Percentiles rank a stretch among this genome's conserved stretches.
phyloP scores from a whole-genome alignment of 2,329 filamentous ascomycete species.

The Colletotrichum falcatum region DNA sequence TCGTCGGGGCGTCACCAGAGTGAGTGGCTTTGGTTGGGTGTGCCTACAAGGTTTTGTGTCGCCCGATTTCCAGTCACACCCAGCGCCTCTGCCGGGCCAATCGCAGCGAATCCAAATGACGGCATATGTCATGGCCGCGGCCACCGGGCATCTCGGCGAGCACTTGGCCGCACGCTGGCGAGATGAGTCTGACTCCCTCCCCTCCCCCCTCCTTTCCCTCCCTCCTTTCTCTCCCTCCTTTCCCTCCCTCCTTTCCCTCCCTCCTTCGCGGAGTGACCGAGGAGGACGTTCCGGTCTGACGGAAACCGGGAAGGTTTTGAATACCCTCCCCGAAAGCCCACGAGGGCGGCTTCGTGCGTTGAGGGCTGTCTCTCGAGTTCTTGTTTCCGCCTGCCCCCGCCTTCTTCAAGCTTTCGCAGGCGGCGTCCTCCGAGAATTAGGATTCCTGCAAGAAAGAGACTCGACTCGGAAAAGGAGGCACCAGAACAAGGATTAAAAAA shows the following conservation, averaged over 20 bases:
- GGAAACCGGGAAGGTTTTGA: not conserved
- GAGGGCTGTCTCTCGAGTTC: not conserved
- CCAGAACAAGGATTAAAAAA: no score
- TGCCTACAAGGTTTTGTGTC: not conserved
- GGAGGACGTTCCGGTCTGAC: not conserved
- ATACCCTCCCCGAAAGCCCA: not conserved
- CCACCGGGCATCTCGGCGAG: no score
- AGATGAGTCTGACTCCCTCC: no score
- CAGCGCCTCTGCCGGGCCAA: not conserved
- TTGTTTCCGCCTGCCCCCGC: no score
- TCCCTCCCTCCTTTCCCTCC: not conserved
- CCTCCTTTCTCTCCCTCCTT: not conserved
- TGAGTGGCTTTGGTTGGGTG: not conserved
- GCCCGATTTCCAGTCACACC: not conserved
- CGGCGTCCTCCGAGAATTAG: no score
- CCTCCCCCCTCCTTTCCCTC: not conserved
- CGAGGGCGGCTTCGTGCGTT: not conserved
- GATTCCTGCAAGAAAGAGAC: no score
- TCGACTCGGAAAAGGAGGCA: no score
- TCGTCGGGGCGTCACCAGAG: not conserved
- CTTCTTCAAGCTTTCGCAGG: not conserved
- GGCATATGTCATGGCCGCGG: no score
- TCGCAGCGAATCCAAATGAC: not conserved
- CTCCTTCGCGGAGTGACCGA: not conserved
- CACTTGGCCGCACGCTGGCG: not conserved